Base-by-base conservation (phyloP, 306 rosid genomes). In the Coriaria nepalensis region DNA sequence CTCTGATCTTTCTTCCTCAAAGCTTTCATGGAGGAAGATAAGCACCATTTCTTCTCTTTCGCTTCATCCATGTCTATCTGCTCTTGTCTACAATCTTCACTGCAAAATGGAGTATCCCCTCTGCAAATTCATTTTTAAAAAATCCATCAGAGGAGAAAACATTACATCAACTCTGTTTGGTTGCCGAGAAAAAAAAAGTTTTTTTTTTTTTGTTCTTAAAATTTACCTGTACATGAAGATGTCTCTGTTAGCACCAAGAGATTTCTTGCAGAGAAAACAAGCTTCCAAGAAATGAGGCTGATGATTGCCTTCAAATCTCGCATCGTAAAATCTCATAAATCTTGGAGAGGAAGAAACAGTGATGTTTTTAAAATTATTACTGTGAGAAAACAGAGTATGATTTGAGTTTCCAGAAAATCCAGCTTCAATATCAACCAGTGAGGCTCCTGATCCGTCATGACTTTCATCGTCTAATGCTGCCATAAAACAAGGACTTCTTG, bases 191-290 rank as follows among this genome's bases (percentile, higher is more conserved):
- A 32, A 35, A 54, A 4, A 38, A 9, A 0, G 40, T 36, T 5
- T 6, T 20, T 20, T 20, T 3, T 20, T 20, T 20, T 20, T 3
- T 20, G 0, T 10, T 6, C 1, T 11, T 2, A 2, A 4, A 32
- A 35, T 73, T 6, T 60, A 87, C 97, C 95, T 90, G 82, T 90
- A 90, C 95, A 90, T 84, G 76, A 72, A 90, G 81, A 90, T 84
- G 55, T 90, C 97, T 41, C 67, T 45, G 34, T 81, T 73, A 6
- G 68, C 73, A 0, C 74, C 80, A 0, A 90, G 78, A 0, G 78
- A 76, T 49, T 81, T 85, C 62, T 78, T 78, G 81, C 97, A 90
- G 37, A 67, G 85, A 37, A 58, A 81, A 60, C 97, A 90, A 10
- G 95, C 56, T 12, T 90, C 70, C 37, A 90, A 74, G 66, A 90